These are phyloP conservation scores for Acacia confusa DNA, from an alignment of 306 rosid species.

Conservation along the genomic window DNA sequence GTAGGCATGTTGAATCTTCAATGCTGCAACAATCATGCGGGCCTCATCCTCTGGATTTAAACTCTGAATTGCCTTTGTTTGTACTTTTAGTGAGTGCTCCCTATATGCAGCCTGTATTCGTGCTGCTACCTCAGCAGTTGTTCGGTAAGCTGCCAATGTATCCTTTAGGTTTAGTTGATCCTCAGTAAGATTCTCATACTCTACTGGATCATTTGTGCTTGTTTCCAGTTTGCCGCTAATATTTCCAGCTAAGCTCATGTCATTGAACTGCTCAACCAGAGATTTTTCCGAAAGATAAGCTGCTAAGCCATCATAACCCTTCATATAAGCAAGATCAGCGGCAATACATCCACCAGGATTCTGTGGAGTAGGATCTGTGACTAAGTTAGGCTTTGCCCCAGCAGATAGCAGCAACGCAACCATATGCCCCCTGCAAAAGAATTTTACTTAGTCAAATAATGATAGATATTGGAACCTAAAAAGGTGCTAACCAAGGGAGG, in stretches of 20 bases:
- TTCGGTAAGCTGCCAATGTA: slow-evolving; percentile 74
- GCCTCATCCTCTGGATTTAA: slow-evolving; percentile 73
- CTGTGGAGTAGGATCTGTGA: slow-evolving; percentile 80
- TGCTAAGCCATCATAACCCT: slow-evolving; percentile 82
- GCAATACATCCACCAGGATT: slow-evolving; percentile 78
- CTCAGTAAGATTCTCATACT: slow-evolving; percentile 66
- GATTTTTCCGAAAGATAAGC: slow-evolving; percentile 94
- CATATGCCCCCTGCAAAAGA: slow-evolving; percentile 74
- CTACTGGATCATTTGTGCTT: slow-evolving; percentile 40
- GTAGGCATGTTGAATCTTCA: slow-evolving; percentile 97
- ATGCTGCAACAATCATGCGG: slow-evolving; percentile 79
- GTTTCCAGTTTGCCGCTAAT: slow-evolving; percentile 73
- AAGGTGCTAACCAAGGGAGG: neutral
- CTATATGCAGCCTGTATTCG: slow-evolving; percentile 87
- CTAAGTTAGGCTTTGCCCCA: slow-evolving; percentile 90
- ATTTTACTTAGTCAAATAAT: slow-evolving; percentile 9
- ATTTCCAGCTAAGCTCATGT: slow-evolving; percentile 90
- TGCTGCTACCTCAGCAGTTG: slow-evolving; percentile 90
- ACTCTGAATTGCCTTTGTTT: slow-evolving; percentile 39
- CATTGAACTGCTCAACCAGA: slow-evolving; percentile 75
- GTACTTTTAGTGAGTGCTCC: slow-evolving; percentile 65
- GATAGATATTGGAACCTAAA: neutral
- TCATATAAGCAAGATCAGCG: slow-evolving; percentile 78
- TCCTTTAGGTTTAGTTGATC: slow-evolving; percentile 74
- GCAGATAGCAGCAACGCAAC: slow-evolving; percentile 66